phyloP scores from a whole-genome alignment of 306 rosid genomes.

The Phaseolus lunatus region DNA sequence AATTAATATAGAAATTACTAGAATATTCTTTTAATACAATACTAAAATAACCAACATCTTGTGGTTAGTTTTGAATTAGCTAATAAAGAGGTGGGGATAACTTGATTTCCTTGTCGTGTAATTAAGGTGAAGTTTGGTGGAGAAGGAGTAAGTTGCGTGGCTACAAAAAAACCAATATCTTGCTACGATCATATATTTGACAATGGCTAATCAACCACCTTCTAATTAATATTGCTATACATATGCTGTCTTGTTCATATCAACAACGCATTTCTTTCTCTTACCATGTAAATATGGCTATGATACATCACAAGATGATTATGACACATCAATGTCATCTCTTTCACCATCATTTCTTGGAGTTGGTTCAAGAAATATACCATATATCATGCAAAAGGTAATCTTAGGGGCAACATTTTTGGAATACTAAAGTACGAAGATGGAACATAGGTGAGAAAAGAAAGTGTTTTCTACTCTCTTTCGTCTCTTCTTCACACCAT shows the following conservation, averaged over 20 bases:
- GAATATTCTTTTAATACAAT: too few species aligned
- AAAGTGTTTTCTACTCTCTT: too few species aligned
- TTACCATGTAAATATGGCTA: background rate
- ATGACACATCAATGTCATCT: background rate
- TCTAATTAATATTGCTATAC: slow-evolving; percentile 4
- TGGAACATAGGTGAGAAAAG: too few species aligned
- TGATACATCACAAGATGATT: background rate
- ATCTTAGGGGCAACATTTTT: slow-evolving; percentile 12
- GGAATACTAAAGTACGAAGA: background rate
- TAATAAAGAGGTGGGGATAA: background rate
- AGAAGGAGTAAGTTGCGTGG: slow-evolving; percentile 28
- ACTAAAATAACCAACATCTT: background rate
- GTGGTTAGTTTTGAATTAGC: background rate
- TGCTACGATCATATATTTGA: slow-evolving; percentile 38
- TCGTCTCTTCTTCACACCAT: too few species aligned
- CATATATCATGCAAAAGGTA: background rate
- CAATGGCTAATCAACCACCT: slow-evolving; percentile 46
- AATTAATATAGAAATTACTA: too few species aligned
- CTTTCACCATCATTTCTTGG: background rate
- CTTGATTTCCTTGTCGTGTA: background rate
- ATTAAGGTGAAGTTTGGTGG: background rate
- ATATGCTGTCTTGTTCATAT: background rate
- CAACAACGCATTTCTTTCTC: slow-evolving; percentile 2
- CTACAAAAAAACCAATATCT: slow-evolving; percentile 9
- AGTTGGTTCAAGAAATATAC: background rate